Base-by-base conservation (phyloP, 805 yeast species). In the Candida takata region DNA sequence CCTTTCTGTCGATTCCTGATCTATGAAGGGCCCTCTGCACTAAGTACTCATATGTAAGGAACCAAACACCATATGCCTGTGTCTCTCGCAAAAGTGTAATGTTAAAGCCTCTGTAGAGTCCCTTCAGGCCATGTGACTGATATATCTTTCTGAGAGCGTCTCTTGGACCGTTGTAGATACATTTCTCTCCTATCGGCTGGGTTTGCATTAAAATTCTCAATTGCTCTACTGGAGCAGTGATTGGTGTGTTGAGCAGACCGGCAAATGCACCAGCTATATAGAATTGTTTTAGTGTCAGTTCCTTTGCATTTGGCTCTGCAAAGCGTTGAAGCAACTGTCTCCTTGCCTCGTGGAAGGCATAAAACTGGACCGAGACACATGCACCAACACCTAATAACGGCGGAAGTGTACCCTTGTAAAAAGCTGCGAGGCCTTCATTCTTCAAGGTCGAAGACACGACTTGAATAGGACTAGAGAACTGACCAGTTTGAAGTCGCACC, bases 331-430 rank as follows among this genome's bases (percentile, higher is more conserved):
- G 82, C 42, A 71, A 61, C 51, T 74, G 82, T 39, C 90, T 61
- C 52, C 97, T 70, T 58, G 72, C 82, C 58, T 90, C 97, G 51
- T 87, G 88, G 31, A 86, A 81, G 2, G 85, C 95, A 34, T 95
- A 92, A 54, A 90, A 90, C 61, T 92, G 98, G 23, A 90, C 85
- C 12, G 95, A 84, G 11, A 92, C 97, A 68, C 97, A 88, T 1
- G 95, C 95, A 34, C 98, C 98, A 9, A 88, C 86, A 16, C 98
- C 98, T 24, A 90, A 57, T 45, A 90, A 68, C 13, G 98, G 98
- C 3, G 97, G 87, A 42, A 87, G 54, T 3, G 96, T 90, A 24
- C 98, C 98, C 62, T 94, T 79, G 59, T 90, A 90, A 53, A 90
- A 86, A 0, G 94, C 98, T 19, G 62, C 37, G 8, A 78, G 71